phyloP scores from a whole-genome alignment of 176 grass and related monocot genomes.

The Echinochloa phyllopogon region DNA sequence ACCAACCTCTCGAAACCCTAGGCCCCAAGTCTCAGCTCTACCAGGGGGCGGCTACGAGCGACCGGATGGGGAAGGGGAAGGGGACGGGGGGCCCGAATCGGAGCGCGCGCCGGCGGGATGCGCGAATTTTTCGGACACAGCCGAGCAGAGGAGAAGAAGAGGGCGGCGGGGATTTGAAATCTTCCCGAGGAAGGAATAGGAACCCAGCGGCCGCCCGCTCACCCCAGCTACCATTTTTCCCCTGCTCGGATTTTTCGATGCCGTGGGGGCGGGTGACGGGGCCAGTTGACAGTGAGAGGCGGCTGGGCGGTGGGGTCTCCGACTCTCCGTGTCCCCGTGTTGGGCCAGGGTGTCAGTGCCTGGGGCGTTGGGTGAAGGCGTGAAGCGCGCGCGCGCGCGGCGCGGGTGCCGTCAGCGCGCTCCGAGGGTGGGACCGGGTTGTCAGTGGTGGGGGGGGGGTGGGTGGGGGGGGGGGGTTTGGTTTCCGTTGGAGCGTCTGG shows the following conservation, averaged over 20 bases:
- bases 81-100: not conserved
- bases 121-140: not conserved
- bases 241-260: not conserved
- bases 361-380: not conserved
- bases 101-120: conserved; percentile 4
- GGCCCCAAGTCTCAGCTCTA: conserved; percentile 20
- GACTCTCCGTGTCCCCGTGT: not conserved
- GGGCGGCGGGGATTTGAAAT: conserved; percentile 41
- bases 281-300: not conserved
- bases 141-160: not conserved
- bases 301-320: not conserved
- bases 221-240: not conserved
- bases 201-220: not conserved
- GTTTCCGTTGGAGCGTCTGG: not conserved
- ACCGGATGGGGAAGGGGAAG: not conserved
- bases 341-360: not conserved
- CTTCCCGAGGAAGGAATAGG: not conserved
- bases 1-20: not conserved
- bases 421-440: not conserved
- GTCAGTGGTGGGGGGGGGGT: not conserved
- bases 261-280: not conserved
- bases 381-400: not conserved
- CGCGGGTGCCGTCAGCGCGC: not conserved
- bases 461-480: too few species aligned
- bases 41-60: not conserved